A percentile compares a stretch with the other conserved stretches of the same genome.
phyloP scores from a whole-genome alignment of 805 yeast genomes.

The Kodamaea kaohsiungensis region DNA sequence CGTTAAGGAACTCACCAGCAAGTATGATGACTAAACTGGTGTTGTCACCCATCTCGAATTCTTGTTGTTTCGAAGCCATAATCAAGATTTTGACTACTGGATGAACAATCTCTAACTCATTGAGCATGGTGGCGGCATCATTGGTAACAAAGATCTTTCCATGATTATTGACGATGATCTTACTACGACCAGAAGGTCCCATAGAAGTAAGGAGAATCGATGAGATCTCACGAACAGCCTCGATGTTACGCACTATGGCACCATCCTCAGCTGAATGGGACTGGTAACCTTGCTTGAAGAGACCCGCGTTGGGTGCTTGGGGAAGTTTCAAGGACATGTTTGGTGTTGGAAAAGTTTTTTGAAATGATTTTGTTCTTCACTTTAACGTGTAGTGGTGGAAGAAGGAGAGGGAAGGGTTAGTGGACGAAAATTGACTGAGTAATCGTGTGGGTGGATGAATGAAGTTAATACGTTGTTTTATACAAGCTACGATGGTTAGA shows the following conservation, averaged over 20 bases:
- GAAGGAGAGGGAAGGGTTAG: neutral
- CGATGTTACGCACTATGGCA: conserved; percentile 87
- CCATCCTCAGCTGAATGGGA: conserved; percentile 89
- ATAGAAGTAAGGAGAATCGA: conserved; percentile 89
- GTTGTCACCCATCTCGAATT: conserved; percentile 95
- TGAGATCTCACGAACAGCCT: conserved; percentile 92
- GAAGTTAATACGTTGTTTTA: too few species aligned
- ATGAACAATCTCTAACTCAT: conserved; percentile 91
- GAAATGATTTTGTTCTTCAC: neutral
- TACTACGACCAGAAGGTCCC: conserved; percentile 97
- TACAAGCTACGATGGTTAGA: too few species aligned
- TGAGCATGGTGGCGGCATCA: conserved; percentile 97
- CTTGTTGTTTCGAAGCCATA: conserved; percentile 97
- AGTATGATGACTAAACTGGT: conserved; percentile 88
- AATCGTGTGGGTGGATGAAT: neutral
- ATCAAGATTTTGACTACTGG: conserved; percentile 96
- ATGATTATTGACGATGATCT: conserved; percentile 86
- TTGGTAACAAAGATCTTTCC: conserved; percentile 88
- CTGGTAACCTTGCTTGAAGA: conserved; percentile 94
- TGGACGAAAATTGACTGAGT: neutral
- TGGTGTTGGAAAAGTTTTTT: conserved; percentile 3
- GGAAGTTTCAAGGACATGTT: conserved; percentile 88
- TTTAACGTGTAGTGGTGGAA: neutral
- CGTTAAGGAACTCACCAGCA: conserved; percentile 88
- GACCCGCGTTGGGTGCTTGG: conserved; percentile 87